Evolutionary conservation across 768 basidiomycete species (phyloP).

Genomic region (Megacollybia marginata): DNA sequence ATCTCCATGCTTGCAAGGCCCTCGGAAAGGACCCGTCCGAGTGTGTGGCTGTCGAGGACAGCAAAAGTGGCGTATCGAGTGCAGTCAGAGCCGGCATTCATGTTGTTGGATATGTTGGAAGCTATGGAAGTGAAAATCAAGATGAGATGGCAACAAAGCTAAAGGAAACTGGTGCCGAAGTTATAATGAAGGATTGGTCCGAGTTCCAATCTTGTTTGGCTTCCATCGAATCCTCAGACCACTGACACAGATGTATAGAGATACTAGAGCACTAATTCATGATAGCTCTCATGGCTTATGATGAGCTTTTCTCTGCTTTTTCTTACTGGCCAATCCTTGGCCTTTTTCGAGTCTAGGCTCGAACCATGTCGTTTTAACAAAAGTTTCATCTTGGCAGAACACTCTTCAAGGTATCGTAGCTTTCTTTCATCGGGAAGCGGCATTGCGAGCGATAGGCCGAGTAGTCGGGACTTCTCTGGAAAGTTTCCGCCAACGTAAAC

Average conservation of each 20-base stretch:
- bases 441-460: too few species aligned
- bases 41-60: conserved; percentile 17
- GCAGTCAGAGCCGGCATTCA: conserved; percentile 15
- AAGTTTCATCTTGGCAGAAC: too few species aligned
- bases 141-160: conserved; percentile 12
- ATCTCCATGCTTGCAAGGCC: conserved; percentile 15
- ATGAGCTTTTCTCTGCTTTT: too few species aligned
- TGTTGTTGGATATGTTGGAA: conserved; percentile 15
- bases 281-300: too few species aligned
- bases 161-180: conserved; percentile 10
- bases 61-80: conserved; percentile 14
- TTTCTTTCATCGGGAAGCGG: too few species aligned
- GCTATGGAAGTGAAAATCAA: conserved; percentile 11
- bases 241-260: neutral
- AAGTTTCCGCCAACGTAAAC: too few species aligned
- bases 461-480: too few species aligned
- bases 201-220: conserved; percentile 12
- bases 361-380: too few species aligned
- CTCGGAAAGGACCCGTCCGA: conserved; percentile 11
- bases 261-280: neutral
- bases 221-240: conserved; percentile 2
- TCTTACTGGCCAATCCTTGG: too few species aligned
- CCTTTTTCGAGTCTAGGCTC: too few species aligned
- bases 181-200: conserved; percentile 14
- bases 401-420: too few species aligned